Conservation (phyloP, 1,139 yeast genomes). For the Debaryomycetaceae sp. region DNA sequence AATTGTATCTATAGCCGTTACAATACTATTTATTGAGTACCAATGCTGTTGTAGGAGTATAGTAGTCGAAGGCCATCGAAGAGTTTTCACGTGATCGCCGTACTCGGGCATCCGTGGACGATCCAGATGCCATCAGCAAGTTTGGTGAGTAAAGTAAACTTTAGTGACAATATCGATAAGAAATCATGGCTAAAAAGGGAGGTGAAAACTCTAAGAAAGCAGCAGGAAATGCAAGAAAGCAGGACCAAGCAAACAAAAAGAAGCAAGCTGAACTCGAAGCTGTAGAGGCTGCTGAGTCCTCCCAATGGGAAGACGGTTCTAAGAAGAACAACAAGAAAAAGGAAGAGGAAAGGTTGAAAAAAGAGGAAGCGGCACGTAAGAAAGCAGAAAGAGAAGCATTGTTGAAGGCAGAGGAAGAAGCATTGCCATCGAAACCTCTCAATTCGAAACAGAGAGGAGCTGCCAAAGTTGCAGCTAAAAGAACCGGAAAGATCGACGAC, state of each 20-base stretch:
- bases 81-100: neutral
- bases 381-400: constrained; percentile 62
- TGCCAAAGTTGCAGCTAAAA: constrained; percentile 62
- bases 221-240: constrained; percentile 70
- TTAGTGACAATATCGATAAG: no score
- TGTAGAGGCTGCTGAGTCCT: constrained; percentile 54
- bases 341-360: constrained; percentile 58
- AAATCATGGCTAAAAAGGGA: constrained; percentile 62
- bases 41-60: neutral
- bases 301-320: constrained; percentile 70
- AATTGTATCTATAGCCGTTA: neutral
- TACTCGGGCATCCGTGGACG: neutral
- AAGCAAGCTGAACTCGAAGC: constrained; percentile 49
- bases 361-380: constrained; percentile 61
- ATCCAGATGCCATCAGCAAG: constrained; percentile 2
- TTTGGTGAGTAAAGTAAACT: no score
- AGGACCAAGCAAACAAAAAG: constrained; percentile 62
- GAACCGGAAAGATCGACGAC: constrained; percentile 64
- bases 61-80: neutral
- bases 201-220: constrained; percentile 63
- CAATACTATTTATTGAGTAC: neutral
- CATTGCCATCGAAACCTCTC: constrained; percentile 57
- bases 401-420: constrained; percentile 61
- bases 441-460: constrained; percentile 64
- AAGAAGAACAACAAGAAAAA: constrained; percentile 71